phyloP scores from a whole-genome alignment of 108 stramenopile genomes.

The Cyclotella baltica region DNA sequence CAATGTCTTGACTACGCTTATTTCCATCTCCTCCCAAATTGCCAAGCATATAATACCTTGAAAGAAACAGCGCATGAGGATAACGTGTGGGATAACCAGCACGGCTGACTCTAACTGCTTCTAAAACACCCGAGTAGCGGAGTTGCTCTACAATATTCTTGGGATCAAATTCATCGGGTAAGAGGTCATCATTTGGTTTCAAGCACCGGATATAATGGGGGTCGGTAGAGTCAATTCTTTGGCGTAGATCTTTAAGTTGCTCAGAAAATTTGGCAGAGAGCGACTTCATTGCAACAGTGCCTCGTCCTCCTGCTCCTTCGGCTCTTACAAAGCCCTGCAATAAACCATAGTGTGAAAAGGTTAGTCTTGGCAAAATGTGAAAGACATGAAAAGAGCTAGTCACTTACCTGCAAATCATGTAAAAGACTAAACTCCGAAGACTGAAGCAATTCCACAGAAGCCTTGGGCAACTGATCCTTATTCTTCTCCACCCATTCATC shows the following conservation, averaged over 20 bases:
- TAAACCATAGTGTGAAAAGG: not conserved
- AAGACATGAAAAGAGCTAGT: conserved; percentile 29
- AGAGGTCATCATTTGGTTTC: conserved; percentile 85
- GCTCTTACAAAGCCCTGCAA: conserved; percentile 47
- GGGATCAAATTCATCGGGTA: conserved; percentile 84
- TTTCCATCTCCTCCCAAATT: conserved; percentile 44
- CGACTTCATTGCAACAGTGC: conserved; percentile 66
- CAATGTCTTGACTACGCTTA: conserved; percentile 50
- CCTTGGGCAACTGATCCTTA: conserved; percentile 84
- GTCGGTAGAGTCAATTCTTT: conserved; percentile 67
- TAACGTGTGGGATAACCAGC: conserved; percentile 54
- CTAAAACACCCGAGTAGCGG: conserved; percentile 96
- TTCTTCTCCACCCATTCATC: conserved; percentile 89
- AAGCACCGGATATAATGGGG: conserved; percentile 93
- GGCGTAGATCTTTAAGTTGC: conserved; percentile 79
- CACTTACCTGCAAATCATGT: conserved; percentile 41
- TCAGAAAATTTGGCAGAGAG: conserved; percentile 85
- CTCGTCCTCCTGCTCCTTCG: conserved; percentile 70
- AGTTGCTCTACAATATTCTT: conserved; percentile 91
- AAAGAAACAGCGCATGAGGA: conserved; percentile 42
- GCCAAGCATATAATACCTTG: conserved; percentile 53
- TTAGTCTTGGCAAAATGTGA: not conserved
- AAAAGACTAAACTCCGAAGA: conserved; percentile 71
- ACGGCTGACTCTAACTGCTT: conserved; percentile 73
- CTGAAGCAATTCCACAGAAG: conserved; percentile 72